Evolutionary conservation across 305 asterid species (phyloP).

Genomic region (Rubia balearica): DNA sequence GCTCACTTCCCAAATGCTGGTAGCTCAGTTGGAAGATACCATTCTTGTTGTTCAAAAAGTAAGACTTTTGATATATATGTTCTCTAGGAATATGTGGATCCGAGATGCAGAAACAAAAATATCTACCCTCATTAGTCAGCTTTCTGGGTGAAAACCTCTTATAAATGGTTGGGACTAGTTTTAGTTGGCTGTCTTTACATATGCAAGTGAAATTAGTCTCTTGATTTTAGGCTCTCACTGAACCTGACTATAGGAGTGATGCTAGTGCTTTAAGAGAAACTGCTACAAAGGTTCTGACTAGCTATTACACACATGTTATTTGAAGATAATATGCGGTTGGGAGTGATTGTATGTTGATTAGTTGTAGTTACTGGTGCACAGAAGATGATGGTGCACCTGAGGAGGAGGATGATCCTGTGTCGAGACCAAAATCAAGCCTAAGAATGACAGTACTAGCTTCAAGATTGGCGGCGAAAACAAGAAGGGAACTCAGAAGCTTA

Average conservation of each 20-base stretch:
- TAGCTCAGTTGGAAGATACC: background rate
- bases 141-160: constrained; percentile 48
- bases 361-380: no score
- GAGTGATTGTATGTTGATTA: no score
- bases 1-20: background rate
- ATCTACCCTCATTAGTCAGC: constrained; percentile 86
- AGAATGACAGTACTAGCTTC: constrained; percentile 82
- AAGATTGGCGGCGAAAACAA: constrained; percentile 80
- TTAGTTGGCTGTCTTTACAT: constrained; percentile 1
- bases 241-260: constrained; percentile 95
- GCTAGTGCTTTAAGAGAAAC: constrained; percentile 80
- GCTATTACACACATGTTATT: constrained; percentile 4
- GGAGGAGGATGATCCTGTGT: constrained; percentile 21
- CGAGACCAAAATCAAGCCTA: constrained; percentile 35
- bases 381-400: constrained; percentile 31
- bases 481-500: constrained; percentile 76
- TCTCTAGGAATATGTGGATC: constrained; percentile 80
- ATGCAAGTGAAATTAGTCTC: constrained; percentile 18
- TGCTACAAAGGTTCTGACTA: constrained; percentile 61
- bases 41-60: background rate
- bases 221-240: constrained; percentile 69
- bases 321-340: background rate
- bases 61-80: constrained; percentile 18
- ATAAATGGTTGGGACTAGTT: constrained; percentile 9
- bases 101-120: constrained; percentile 76